Evolutionary conservation across 306 rosid species (phyloP), one percentile per base, ranked within the genome.

Genomic region (Prunus kanzakura): DNA sequence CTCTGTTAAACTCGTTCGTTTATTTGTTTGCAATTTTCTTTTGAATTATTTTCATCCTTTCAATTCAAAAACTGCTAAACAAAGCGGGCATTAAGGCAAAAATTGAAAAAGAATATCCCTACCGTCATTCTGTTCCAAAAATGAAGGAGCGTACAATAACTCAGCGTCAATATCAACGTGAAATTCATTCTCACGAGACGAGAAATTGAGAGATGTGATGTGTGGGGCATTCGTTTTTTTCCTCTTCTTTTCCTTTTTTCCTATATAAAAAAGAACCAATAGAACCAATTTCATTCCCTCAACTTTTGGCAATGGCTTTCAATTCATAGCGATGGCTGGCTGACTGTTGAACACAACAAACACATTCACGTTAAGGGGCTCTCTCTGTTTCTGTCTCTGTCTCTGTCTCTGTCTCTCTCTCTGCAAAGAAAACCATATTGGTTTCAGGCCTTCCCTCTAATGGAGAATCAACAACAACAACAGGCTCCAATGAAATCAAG

Each of bases 381-480:
- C 9, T 41, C 56, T 41, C 76, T 43, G 29, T 52, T 67, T 16
- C 25, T 6, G 8, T 63, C 64, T 66, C 22, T 43, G 29, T 52
- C 71, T 16, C 25, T 6, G 8, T 63, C 71, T 16, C 25, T 6
- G 8, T 63, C 64, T 66, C 22, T 23, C 13, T 47, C 2, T 49
- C 54, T 49, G 43, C 0, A 55, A 14, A 46, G 57, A 63, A 56
- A 64, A 20, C 43, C 22, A 25, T 4, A 58, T 75, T 71, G 41
- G n/a, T 15, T 73, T 58, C 27, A 43, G 11, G 41, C 41, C 41
- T 73, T 73, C 23, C 61, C 43, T 61, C 3, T 60, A 43, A 88
- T 84, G 93, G 95, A 90, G 79, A 75, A 70, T 72, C 80, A 83
- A 23, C 78, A 74, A 5, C 79, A 67, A 29, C 79, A 63, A 18